phyloP scores from a whole-genome alignment of 495 filamentous ascomycete genomes.

The Hypoxylon subgilvum region DNA sequence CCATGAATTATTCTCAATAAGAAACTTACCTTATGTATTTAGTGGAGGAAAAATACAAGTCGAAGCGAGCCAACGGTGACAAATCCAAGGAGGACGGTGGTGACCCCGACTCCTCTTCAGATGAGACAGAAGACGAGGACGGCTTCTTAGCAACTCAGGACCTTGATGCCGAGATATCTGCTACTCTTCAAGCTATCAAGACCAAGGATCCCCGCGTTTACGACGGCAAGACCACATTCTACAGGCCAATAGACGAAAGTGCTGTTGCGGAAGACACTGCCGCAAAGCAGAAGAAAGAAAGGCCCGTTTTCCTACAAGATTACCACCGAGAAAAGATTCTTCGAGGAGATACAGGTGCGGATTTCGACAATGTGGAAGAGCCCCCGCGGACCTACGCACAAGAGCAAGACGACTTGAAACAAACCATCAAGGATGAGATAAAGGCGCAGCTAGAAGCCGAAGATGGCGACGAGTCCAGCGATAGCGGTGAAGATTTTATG shows the following conservation, averaged over 20 bases:
- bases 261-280: constrained; percentile 34
- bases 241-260: constrained; percentile 64
- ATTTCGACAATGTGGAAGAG: constrained; percentile 60
- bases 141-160: constrained; percentile 79
- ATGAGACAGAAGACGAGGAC: constrained; percentile 88
- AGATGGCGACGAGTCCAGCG: constrained; percentile 62
- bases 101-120: constrained; percentile 64
- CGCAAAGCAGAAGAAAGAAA: constrained; percentile 66
- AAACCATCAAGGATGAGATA: constrained; percentile 77
- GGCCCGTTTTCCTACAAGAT: constrained; percentile 84
- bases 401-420: constrained; percentile 83
- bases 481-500: constrained; percentile 76
- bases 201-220: constrained; percentile 90
- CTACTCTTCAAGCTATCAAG: constrained; percentile 82
- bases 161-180: constrained; percentile 84
- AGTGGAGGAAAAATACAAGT: constrained; percentile 90
- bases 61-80: constrained; percentile 42
- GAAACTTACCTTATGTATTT: constrained; percentile 9
- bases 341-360: constrained; percentile 62
- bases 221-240: constrained; percentile 79
- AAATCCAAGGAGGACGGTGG: constrained; percentile 53
- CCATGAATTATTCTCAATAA: neutral
- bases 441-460: constrained; percentile 62
- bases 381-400: constrained; percentile 75
- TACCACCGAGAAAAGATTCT: constrained; percentile 90